Evolutionary conservation across 1,284 basidiomycete species (phyloP).

Genomic region (Amylostereum areolatum): DNA sequence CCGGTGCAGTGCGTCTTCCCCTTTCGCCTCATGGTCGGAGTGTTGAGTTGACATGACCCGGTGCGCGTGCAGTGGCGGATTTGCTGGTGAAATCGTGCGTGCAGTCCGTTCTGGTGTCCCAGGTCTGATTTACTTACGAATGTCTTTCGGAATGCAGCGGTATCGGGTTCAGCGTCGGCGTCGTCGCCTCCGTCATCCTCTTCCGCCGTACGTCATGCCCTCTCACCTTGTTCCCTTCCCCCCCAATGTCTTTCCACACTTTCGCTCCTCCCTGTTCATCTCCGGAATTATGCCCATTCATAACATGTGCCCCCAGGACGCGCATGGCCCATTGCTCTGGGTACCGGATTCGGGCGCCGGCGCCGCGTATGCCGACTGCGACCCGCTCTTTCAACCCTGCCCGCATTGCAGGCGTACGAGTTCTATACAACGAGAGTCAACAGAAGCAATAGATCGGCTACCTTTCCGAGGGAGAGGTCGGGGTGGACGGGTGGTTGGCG

Average conservation of each 20-base stretch:
- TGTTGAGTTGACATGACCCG: constrained; percentile 12
- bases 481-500: no score
- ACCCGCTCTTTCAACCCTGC: constrained; percentile 92
- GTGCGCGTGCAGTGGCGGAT: constrained; percentile 54
- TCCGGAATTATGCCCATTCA: no score
- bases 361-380: constrained; percentile 91
- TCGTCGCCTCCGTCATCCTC: constrained; percentile 90
- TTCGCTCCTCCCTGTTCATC: constrained; percentile 2
- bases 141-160: constrained; percentile 52
- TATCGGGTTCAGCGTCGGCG: constrained; percentile 91
- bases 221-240: constrained; percentile 1
- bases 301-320: constrained; percentile 57
- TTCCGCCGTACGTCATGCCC: constrained; percentile 78
- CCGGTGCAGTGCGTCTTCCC: constrained; percentile 71
- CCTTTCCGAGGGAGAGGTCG: no score
- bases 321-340: constrained; percentile 92
- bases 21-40: constrained; percentile 2
- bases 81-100: constrained; percentile 73
- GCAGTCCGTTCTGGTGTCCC: constrained; percentile 5
- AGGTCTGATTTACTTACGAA: constrained; percentile 17
- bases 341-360: constrained; percentile 90
- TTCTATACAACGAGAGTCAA: constrained; percentile 37
- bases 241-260: constrained; percentile 6
- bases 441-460: no score
- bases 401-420: constrained; percentile 84